Percentiles rank a stretch among this genome's conserved stretches.
Conservation (phyloP, 306 rosid genomes). For the Bauhinia variegata region DNA sequence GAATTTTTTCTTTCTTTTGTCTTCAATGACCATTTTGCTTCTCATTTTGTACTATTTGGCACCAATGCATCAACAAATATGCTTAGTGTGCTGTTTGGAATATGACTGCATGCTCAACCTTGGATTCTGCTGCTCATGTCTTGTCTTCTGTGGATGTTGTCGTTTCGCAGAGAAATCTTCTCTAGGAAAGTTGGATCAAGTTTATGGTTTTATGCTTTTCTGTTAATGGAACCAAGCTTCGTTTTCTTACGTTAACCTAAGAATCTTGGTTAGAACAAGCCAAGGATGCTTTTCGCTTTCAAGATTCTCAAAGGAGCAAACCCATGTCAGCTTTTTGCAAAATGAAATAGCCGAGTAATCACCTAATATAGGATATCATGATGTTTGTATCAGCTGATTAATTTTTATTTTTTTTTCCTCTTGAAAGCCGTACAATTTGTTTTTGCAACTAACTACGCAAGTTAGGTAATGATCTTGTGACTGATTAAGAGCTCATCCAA, state of each 20-base stretch:
- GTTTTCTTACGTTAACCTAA: conserved; percentile 24
- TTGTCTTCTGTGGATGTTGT: neutral
- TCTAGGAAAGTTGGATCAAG: neutral
- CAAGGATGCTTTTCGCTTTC: conserved; percentile 26
- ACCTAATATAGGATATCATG: too few relatives aligned
- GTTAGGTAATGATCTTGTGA: too few relatives aligned
- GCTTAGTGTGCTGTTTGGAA: conserved; percentile 18
- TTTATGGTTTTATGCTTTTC: neutral
- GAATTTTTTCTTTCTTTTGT: conserved; percentile 20
- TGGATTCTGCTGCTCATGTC: conserved; percentile 8
- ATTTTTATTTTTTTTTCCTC: too few relatives aligned
- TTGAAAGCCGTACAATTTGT: too few relatives aligned
- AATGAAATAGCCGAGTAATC: too few relatives aligned
- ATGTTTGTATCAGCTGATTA: too few relatives aligned
- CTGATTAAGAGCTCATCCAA: too few relatives aligned
- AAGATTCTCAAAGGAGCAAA: conserved; percentile 22
- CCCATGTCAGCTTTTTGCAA: conserved; percentile 9
- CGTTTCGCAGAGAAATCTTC: conserved; percentile 30
- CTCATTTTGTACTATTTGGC: conserved; percentile 33
- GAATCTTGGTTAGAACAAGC: conserved; percentile 31
- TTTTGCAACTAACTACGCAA: too few relatives aligned
- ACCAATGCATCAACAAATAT: conserved; percentile 14
- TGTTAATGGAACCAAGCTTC: conserved; percentile 1
- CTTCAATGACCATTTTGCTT: conserved; percentile 38
- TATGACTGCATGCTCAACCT: conserved; percentile 21